Evolutionary conservation across 208 protist species (phyloP).

Genomic region (Crithidia sp.): DNA sequence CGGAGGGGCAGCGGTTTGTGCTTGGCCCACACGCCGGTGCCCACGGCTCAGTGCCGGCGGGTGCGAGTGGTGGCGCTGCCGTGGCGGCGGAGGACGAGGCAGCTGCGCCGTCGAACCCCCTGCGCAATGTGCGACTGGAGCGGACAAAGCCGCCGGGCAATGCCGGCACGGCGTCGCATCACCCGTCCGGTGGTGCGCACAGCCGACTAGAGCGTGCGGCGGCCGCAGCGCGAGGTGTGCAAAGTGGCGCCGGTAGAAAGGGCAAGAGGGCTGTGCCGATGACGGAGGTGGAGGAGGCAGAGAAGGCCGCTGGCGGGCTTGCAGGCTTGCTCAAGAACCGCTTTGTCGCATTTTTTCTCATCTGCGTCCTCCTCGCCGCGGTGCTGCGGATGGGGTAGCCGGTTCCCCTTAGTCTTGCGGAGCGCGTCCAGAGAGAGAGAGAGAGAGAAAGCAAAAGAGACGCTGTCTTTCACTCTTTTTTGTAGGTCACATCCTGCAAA

Average conservation of each 20-base stretch:
- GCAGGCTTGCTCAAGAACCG: conserved; percentile 14
- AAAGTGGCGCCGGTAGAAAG: not conserved
- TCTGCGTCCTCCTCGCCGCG: conserved; percentile 25
- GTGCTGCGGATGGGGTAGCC: conserved; percentile 36
- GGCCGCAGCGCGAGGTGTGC: not conserved
- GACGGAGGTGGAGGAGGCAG: not conserved
- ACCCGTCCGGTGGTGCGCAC: no score
- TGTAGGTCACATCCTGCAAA: no score
- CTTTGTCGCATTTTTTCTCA: conserved; percentile 25
- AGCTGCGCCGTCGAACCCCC: conserved; percentile 7
- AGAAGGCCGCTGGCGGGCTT: not conserved
- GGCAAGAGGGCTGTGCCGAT: not conserved
- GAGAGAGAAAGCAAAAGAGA: not conserved
- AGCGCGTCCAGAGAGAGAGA: not conserved
- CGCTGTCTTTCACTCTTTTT: not conserved
- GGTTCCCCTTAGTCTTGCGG: no score
- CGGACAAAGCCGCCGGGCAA: not conserved
- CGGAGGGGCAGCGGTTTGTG: conserved; percentile 9
- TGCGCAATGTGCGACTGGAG: conserved; percentile 27
- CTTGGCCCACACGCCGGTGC: not conserved
- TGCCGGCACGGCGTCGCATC: not conserved
- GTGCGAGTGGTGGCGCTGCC: not conserved
- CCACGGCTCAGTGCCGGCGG: no score
- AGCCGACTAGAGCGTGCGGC: not conserved
- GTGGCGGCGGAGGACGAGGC: not conserved